A percentile compares a stretch with the other conserved stretches of the same genome.
phyloP scores from a whole-genome alignment of 371 early-diverging fungal species.

The Funneliformis caledonium region DNA sequence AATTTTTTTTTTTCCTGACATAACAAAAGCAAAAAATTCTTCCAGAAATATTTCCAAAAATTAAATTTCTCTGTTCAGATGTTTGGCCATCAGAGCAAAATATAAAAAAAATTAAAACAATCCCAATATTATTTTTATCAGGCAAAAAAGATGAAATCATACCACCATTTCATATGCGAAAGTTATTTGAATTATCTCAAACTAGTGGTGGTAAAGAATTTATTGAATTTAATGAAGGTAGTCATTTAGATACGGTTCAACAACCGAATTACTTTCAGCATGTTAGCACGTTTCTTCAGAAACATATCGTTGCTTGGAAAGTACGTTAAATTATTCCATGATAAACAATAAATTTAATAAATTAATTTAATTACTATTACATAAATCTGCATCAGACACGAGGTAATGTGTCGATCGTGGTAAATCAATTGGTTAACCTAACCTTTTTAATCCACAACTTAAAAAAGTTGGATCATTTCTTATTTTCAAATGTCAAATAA shows the following conservation, averaged over 20 bases:
- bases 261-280: background rate
- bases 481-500: no score
- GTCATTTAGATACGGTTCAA: constrained; percentile 3
- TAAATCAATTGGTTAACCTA: no score
- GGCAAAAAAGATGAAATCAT: constrained; percentile 88
- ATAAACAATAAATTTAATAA: background rate
- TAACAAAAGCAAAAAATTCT: constrained; percentile 78
- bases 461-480: no score
- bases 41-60: constrained; percentile 79
- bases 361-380: no score
- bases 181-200: constrained; percentile 64
- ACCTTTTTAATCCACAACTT: no score
- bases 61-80: constrained; percentile 85
- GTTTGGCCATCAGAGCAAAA: constrained; percentile 83
- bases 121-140: constrained; percentile 86
- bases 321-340: background rate
- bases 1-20: background rate
- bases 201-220: constrained; percentile 43
- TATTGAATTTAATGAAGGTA: background rate
- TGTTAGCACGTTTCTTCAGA: background rate
- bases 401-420: no score
- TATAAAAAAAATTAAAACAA: constrained; percentile 66
- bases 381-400: no score
- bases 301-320: background rate
- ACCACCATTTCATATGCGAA: constrained; percentile 86